Evolutionary conservation across 495 filamentous ascomycete species (phyloP), one percentile per base, ranked within the genome.

Genomic region (Trichoderma orchidacearum): DNA sequence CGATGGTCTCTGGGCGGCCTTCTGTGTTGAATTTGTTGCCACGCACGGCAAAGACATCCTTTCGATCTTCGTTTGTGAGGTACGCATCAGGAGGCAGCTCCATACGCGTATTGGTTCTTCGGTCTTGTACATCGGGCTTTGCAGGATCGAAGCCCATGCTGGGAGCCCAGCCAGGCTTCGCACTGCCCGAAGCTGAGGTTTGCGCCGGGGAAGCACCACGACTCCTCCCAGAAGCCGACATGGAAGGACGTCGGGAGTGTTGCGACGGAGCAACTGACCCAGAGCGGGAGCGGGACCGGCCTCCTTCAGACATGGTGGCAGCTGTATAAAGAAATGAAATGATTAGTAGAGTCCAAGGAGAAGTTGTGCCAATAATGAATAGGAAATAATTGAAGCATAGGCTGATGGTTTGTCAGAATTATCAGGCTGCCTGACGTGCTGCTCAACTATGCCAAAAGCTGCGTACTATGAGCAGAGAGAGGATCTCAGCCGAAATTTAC

Each of bases 1-100:
- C 62, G 6, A 96, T 63, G 7, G 71, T 70, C 17, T 85, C 73
- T 0, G 72, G 63, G 31, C 74, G 79, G 13, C 87, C 91, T 12
- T 69, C 66, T 0, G 67, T 71, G 59, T 81, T 85, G 68, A 79
- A 84, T 11, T 55, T 55, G 2, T 55, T 34, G 7, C 53, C 53
- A 6, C 53, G 29, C 12, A 28, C 5, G 28, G 53, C 31, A 27
- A 55, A 28, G 29, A 60, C 54, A 41, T 57, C 21, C 27, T 53
- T 29, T 51, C 62, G 55, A 36, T 69, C 71, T 28, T 36, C 54
- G 18, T 48, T 48, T 1, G 18, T 11, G 25, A 64, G 27, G 58
- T 69, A 77, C 0, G 74, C 74, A 53, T 77, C 74, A 1, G 73
- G 64, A 17, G 72, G 71, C 15, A 76, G 56, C 32, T 77, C 74